Evolutionary conservation across 257 asterid species (phyloP).

Genomic region (Cinchona pubescens): DNA sequence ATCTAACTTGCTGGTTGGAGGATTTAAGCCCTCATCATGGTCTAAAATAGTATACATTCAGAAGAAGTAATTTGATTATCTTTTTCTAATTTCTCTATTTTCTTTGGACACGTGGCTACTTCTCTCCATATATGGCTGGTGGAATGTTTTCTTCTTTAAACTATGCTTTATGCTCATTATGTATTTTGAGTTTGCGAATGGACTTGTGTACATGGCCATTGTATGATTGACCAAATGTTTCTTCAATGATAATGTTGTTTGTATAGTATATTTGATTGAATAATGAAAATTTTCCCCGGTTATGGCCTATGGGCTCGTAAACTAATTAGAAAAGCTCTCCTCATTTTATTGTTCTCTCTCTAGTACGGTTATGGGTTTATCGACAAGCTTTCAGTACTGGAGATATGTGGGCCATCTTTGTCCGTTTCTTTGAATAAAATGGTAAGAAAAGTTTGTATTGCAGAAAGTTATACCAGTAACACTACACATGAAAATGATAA

Average conservation of each 20-base stretch:
- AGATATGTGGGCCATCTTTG: background rate
- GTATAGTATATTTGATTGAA: background rate
- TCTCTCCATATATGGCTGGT: background rate
- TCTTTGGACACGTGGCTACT: background rate
- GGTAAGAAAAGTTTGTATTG: background rate
- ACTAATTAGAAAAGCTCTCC: too few species aligned
- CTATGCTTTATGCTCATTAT: background rate
- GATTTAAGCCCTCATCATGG: slow-evolving; percentile 69
- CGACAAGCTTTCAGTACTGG: background rate
- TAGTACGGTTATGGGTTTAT: too few species aligned
- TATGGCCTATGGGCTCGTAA: too few species aligned
- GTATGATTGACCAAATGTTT: background rate
- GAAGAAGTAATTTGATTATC: background rate
- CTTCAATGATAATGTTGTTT: background rate
- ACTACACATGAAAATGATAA: too few species aligned
- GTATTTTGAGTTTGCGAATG: background rate
- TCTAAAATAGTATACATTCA: slow-evolving; percentile 13
- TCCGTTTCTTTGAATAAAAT: background rate
- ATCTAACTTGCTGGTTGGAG: slow-evolving; percentile 67
- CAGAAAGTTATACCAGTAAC: too few species aligned
- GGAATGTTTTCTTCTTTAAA: background rate
- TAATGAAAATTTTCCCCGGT: background rate
- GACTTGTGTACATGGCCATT: background rate
- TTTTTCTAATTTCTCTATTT: background rate
- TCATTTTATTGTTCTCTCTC: too few species aligned